A percentile compares a stretch with the other conserved stretches of the same genome.
Evolutionary conservation across 2,329 filamentous ascomycete species (phyloP).

Genomic region (Colletotrichum eremochloae): DNA sequence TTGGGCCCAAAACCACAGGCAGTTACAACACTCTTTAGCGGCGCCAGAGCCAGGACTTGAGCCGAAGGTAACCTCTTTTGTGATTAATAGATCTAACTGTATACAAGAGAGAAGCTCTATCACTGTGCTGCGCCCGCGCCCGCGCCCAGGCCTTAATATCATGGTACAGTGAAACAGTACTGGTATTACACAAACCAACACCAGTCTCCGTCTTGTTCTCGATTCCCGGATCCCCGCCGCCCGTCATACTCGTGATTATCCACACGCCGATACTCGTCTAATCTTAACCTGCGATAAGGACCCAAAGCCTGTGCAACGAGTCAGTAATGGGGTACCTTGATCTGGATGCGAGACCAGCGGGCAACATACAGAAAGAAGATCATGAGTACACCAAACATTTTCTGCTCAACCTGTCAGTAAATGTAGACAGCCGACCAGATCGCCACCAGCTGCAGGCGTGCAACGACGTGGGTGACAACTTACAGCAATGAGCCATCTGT

Average conservation of each 20-base stretch:
- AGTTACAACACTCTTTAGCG: not conserved
- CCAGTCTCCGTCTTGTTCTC: slow-evolving; percentile 10
- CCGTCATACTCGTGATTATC: not conserved
- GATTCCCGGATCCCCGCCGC: slow-evolving; percentile 11
- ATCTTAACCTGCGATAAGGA: slow-evolving; percentile 70
- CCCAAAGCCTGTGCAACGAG: slow-evolving; percentile 67
- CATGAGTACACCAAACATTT: slow-evolving; percentile 92
- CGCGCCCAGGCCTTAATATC: slow-evolving; percentile 29
- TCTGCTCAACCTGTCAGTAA: slow-evolving; percentile 28
- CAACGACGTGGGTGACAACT: slow-evolving; percentile 6
- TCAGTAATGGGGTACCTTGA: slow-evolving; percentile 35
- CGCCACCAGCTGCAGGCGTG: not conserved
- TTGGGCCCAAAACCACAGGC: not conserved
- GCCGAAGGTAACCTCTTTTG: slow-evolving; percentile 34
- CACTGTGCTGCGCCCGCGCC: slow-evolving; percentile 17
- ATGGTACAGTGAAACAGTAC: slow-evolving; percentile 35
- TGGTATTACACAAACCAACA: slow-evolving; percentile 41
- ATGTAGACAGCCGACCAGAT: not conserved
- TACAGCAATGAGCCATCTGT: slow-evolving; percentile 88
- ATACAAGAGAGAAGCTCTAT: slow-evolving; percentile 38
- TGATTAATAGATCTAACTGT: slow-evolving; percentile 41
- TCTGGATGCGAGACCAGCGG: slow-evolving; percentile 36
- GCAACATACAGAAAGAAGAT: slow-evolving; percentile 81
- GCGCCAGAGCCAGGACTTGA: slow-evolving; percentile 4
- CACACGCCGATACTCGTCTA: not conserved